These are phyloP conservation scores for Lathyrus sativus DNA, from an alignment of 306 rosid genomes.

Conservation along the genomic window DNA sequence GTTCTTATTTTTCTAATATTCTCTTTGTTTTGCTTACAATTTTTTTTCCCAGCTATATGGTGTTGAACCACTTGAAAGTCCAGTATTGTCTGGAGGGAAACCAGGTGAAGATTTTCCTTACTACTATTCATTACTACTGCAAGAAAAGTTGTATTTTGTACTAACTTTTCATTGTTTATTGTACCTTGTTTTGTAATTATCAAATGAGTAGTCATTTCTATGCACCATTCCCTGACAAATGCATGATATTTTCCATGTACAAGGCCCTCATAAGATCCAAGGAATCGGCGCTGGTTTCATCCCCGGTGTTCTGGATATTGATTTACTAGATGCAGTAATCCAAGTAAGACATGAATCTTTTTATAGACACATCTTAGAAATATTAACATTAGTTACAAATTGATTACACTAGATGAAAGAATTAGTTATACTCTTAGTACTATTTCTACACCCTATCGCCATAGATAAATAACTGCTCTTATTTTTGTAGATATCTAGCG, in stretches of 20 bases:
- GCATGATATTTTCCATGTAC: constrained; percentile 30
- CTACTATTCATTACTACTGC: background rate
- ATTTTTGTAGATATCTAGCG: constrained; percentile 75
- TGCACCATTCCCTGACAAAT: constrained; percentile 37
- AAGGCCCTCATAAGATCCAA: constrained; percentile 98
- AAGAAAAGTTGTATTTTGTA: background rate
- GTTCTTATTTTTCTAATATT: too few species aligned
- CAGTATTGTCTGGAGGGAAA: constrained; percentile 82
- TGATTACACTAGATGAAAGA: background rate
- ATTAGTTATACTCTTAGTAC: background rate
- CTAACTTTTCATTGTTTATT: background rate
- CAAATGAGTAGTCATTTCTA: background rate
- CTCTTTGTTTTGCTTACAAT: too few species aligned
- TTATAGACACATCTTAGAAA: background rate
- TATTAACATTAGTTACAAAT: too few species aligned
- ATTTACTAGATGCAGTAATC: constrained; percentile 72
- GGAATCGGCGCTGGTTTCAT: constrained; percentile 98
- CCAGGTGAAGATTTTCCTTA: constrained; percentile 66
- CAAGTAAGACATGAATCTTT: constrained; percentile 64
- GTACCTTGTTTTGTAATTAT: background rate
- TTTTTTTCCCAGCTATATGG: constrained; percentile 67
- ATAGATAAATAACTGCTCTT: background rate
- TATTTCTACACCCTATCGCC: background rate
- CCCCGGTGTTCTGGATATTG: constrained; percentile 85
- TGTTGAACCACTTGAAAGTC: constrained; percentile 88